Base-by-base conservation (phyloP, 306 rosid species). In the Casuarina glauca region DNA sequence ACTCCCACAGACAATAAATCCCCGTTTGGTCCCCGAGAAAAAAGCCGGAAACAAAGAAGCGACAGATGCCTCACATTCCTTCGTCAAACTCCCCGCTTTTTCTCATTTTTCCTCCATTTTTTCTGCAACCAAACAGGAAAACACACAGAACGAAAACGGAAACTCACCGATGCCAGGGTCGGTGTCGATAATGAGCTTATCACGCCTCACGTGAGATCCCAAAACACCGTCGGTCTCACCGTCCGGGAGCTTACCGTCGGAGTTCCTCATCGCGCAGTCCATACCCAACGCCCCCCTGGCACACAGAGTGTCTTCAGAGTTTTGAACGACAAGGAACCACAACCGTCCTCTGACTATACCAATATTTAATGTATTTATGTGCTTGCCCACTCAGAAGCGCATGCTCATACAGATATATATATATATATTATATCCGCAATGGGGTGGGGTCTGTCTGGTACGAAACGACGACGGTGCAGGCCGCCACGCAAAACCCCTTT, bases 111-210 rank as follows among this genome's bases (percentile, higher is more conserved):
- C 81, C n/a, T 10, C n/a, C 49, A 69, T 70, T 74, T 39, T 69
- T 44, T n/a, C 43, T 12, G 57, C 20, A 78, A 61, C 66, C 51
- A 75, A 75, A 74, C 71, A 51, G 3, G 16, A 15, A 39, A 16
- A 43, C 6, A 26, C 53, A 35, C 5, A 46, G 9, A 4, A 58
- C 5, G 16, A 41, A 0, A 35, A 26, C 13, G 1, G 16, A 77
- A 72, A 81, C 86, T 82, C 76, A 91, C 98, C 98, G 75, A 95
- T 95, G 78, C 98, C 99, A 35, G 99, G 99, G 84, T 95, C 99
- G 44, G 99, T 95, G 70, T 95, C 99, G 66, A 95, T 92, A 60
- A 95, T 87, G 87, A 95, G 88, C 89, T 92, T 95, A 54, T 88
- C 85, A 26, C 80, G 87, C 63, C 74, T 70, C 39, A 53, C 35